These are phyloP conservation scores for Russula brevipes DNA, from an alignment of 768 basidiomycete species.

Conservation along the genomic window DNA sequence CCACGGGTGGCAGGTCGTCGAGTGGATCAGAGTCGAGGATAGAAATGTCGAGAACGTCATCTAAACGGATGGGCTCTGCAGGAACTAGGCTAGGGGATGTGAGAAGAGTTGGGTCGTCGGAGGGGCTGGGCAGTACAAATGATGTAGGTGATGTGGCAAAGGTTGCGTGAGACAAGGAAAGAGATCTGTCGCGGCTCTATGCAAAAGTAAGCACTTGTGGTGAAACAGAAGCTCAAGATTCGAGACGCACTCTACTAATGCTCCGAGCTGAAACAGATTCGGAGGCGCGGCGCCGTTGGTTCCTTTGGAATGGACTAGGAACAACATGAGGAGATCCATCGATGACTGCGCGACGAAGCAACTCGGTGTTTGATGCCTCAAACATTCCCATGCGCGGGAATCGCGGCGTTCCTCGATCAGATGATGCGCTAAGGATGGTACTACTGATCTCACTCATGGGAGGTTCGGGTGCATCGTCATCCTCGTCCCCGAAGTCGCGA, in stretches of 20 bases:
- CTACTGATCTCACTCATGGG: constrained; percentile 25
- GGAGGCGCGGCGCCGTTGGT: constrained; percentile 18
- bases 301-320: constrained; percentile 25
- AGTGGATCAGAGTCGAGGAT: constrained; percentile 56
- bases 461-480: constrained; percentile 20
- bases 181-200: constrained; percentile 32
- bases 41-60: constrained; percentile 74
- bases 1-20: constrained; percentile 11
- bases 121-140: constrained; percentile 24
- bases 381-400: constrained; percentile 24
- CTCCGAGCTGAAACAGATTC: constrained; percentile 20
- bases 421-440: constrained; percentile 18
- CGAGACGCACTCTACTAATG: constrained; percentile 19
- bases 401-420: constrained; percentile 22
- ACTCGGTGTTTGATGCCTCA: constrained; percentile 12
- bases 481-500: constrained; percentile 35
- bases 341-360: constrained; percentile 23
- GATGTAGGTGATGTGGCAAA: constrained; percentile 31
- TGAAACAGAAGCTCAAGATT: background rate
- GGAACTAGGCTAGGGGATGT: constrained; percentile 29
- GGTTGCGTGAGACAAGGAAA: constrained; percentile 32
- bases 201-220: constrained; percentile 22
- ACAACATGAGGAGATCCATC: constrained; percentile 19
- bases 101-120: constrained; percentile 35
- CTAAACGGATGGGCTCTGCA: constrained; percentile 53